These are phyloP conservation scores for Psilocybe cyanescens DNA, from an alignment of 768 basidiomycete genomes.

Conservation along the genomic window DNA sequence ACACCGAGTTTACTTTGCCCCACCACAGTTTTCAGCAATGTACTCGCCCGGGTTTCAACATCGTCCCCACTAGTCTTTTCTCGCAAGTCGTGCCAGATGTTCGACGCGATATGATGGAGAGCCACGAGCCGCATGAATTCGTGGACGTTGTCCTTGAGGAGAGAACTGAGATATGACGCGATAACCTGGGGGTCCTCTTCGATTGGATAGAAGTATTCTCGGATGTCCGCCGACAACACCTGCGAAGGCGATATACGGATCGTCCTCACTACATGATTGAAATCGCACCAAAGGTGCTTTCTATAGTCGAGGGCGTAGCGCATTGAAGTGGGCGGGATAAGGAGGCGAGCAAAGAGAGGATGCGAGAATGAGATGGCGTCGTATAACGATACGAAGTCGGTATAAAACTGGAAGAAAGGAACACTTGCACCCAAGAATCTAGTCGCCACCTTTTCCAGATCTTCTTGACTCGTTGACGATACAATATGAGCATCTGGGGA, in stretches of 20 bases:
- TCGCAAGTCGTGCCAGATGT: slow-evolving; percentile 71
- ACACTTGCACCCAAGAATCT: slow-evolving; percentile 65
- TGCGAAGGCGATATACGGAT: slow-evolving; percentile 54
- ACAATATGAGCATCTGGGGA: slow-evolving; percentile 10
- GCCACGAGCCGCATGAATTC: slow-evolving; percentile 72
- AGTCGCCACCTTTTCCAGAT: slow-evolving; percentile 47
- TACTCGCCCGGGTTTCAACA: slow-evolving; percentile 41
- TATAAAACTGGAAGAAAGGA: slow-evolving; percentile 94
- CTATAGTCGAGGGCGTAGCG: slow-evolving; percentile 83
- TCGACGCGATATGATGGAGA: slow-evolving; percentile 77
- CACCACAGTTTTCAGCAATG: slow-evolving; percentile 55
- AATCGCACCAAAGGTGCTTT: slow-evolving; percentile 83
- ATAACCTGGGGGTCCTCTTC: slow-evolving; percentile 68
- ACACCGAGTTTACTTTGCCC: slow-evolving; percentile 49
- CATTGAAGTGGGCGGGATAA: slow-evolving; percentile 80
- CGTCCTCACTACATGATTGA: slow-evolving; percentile 63
- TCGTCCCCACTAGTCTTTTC: slow-evolving; percentile 15
- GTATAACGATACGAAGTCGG: slow-evolving; percentile 89
- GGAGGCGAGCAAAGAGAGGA: slow-evolving; percentile 69
- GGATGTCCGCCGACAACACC: slow-evolving; percentile 55
- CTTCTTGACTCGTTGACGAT: slow-evolving; percentile 11
- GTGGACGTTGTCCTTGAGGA: slow-evolving; percentile 46
- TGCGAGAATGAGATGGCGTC: slow-evolving; percentile 90
- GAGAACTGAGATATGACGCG: slow-evolving; percentile 62
- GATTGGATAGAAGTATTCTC: slow-evolving; percentile 72